phyloP scores from a whole-genome alignment of 495 filamentous ascomycete genomes.

The Penicillium mononematosum region DNA sequence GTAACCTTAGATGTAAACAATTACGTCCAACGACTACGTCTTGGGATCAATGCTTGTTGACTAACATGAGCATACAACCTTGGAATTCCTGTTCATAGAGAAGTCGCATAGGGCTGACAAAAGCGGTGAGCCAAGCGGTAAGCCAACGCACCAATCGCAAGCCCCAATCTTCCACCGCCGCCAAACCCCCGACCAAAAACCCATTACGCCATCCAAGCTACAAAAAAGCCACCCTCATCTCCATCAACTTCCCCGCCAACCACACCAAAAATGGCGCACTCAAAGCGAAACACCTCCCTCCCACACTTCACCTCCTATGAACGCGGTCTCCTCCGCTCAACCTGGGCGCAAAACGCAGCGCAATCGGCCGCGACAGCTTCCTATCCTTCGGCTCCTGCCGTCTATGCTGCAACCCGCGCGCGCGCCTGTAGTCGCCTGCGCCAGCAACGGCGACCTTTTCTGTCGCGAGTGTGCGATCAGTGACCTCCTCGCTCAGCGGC shows the following conservation, averaged over 20 bases:
- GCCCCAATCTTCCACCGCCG: neutral
- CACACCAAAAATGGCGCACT: slow-evolving; percentile 41
- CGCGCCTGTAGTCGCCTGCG: slow-evolving; percentile 76
- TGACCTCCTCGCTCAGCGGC: slow-evolving; percentile 85
- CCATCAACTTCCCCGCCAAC: neutral
- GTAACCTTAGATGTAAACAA: too few species aligned
- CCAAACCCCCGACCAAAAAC: neutral
- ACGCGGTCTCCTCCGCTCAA: slow-evolving; percentile 70
- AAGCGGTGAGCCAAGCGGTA: slow-evolving; percentile 2
- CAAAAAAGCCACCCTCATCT: neutral
- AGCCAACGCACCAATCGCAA: neutral
- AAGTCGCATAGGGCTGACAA: neutral
- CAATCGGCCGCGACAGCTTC: slow-evolving; percentile 88
- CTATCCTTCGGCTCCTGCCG: slow-evolving; percentile 88
- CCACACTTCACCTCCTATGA: slow-evolving; percentile 96
- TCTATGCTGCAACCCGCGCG: slow-evolving; percentile 84
- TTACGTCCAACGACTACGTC: neutral
- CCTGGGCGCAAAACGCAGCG: slow-evolving; percentile 81
- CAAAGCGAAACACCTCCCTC: slow-evolving; percentile 93
- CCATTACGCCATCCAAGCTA: slow-evolving; percentile 14
- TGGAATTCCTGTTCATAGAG: neutral
- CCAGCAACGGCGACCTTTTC: slow-evolving; percentile 85
- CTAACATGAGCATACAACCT: neutral
- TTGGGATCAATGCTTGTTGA: neutral
- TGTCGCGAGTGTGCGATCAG: slow-evolving; percentile 91